Base-by-base conservation (phyloP, 176 grass and related monocot genomes). In the Puya raimondii region DNA sequence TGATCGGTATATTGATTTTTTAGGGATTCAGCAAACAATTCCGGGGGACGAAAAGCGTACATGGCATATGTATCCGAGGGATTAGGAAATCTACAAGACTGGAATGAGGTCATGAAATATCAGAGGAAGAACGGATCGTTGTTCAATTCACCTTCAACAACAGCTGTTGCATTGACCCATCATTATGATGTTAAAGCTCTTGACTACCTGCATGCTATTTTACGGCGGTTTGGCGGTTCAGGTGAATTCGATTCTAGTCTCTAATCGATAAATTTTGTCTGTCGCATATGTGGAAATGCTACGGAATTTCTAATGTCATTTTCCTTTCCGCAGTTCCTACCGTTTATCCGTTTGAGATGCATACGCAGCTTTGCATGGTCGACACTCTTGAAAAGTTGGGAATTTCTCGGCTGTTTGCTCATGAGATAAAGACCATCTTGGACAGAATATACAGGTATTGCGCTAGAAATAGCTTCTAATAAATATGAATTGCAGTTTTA, bases 291-390 rank as follows among this genome's bases (percentile, higher is more conserved):
- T 72, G 22, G 0, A 57, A 33, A 17, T 58, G 10, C 50, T 48
- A 23, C 42, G 52, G 16, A 56, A 61, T 74, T 70, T 21, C 57
- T 85, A 73, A 78, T 20, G 1, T 2, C 10, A 14, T 48, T 63
- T 51, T 2, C 51, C 23, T 66, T 68, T 64, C 49, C 9, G 59
- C 65, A 97, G 93, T 87, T 23, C 86, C 93, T 48, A 88, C 86
- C 47, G 89, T 90, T 27, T 92, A 92, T 69, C 93, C 93, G 0
- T 81, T 97, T 0, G 93, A 97, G 74, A 83, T 97, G 12, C 91
- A 91, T 57, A 88, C 88, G 84, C 86, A 69, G 51, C 69, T 97
- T 3, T 97, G 86, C 88, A 66, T 12, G 1, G 76, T 97, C 6
- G 93, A 97, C 73, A 77, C 88, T 11, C 25, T 97, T 59, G 79